Conservation (phyloP, 1,284 basidiomycete genomes). For the Pisolithus thermaeus region DNA sequence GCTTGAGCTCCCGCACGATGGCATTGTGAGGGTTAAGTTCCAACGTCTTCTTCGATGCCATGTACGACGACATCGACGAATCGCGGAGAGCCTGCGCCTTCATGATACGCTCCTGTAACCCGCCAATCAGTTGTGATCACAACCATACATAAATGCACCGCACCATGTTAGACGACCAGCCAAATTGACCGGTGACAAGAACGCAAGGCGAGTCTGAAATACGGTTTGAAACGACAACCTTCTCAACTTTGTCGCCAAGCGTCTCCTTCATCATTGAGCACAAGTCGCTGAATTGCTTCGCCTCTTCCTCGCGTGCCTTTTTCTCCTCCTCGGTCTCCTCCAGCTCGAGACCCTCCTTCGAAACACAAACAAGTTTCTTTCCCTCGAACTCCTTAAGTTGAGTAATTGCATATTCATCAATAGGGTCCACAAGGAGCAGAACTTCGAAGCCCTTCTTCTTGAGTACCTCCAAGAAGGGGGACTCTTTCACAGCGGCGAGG, state of each 20-base stretch:
- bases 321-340: constrained; percentile 99
- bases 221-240: constrained; percentile 98
- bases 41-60: constrained; percentile 98
- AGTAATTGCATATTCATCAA: constrained; percentile 96
- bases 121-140: constrained; percentile 7
- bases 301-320: constrained; percentile 85
- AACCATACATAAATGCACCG: neutral
- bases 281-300: constrained; percentile 80
- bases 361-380: constrained; percentile 97
- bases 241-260: constrained; percentile 99
- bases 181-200: constrained; percentile 97
- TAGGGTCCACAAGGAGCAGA: constrained; percentile 95
- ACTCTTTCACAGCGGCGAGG: constrained; percentile 86
- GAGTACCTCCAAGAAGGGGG: constrained; percentile 98
- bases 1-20: constrained; percentile 95
- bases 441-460: constrained; percentile 99
- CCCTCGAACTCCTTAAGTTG: constrained; percentile 99
- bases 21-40: constrained; percentile 95
- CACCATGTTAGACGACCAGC: constrained; percentile 99
- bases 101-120: constrained; percentile 90
- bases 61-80: constrained; percentile 98
- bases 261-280: constrained; percentile 97
- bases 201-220: constrained; percentile 95
- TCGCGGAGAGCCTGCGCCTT: constrained; percentile 98
- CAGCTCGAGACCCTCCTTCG: constrained; percentile 98